phyloP scores from a whole-genome alignment of 2,329 filamentous ascomycete species.

The Talaromyces atroroseus region DNA sequence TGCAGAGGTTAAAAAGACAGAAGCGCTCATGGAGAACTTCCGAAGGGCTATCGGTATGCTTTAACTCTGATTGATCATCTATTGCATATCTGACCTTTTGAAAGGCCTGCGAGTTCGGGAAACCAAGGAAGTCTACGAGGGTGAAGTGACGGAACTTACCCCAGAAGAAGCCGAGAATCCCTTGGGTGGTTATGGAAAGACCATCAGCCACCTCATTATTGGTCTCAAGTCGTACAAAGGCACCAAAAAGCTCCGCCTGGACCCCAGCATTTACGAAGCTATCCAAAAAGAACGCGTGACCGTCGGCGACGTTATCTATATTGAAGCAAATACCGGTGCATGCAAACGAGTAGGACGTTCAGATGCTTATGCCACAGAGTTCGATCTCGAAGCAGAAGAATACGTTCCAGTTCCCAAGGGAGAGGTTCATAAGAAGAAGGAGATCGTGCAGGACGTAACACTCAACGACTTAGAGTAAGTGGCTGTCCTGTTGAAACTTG shows the following conservation, averaged over 20 bases:
- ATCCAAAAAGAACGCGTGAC: conserved; percentile 97
- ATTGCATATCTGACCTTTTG: conserved; percentile 16
- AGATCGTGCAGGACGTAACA: conserved; percentile 97
- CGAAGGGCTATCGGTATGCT: conserved; percentile 77
- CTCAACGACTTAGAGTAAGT: conserved; percentile 77
- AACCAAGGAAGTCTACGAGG: conserved; percentile 98
- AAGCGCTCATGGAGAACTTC: conserved; percentile 99
- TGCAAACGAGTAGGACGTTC: conserved; percentile 95
- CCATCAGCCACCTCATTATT: conserved; percentile 91
- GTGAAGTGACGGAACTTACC: conserved; percentile 94
- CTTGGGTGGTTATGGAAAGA: conserved; percentile 92
- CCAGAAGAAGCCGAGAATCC: conserved; percentile 98
- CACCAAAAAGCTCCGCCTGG: conserved; percentile 93
- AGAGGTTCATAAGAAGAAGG: conserved; percentile 99
- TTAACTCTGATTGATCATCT: neutral
- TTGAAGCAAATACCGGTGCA: conserved; percentile 96
- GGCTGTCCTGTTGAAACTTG: neutral
- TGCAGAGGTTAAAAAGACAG: conserved; percentile 98
- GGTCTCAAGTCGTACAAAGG: conserved; percentile 92
- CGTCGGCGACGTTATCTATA: conserved; percentile 96
- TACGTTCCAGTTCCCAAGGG: conserved; percentile 98
- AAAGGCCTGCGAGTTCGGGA: conserved; percentile 82
- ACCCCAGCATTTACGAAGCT: conserved; percentile 98
- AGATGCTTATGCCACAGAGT: conserved; percentile 96
- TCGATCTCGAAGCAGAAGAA: conserved; percentile 96